Percentiles rank a stretch among this genome's conserved stretches.
phyloP scores from a whole-genome alignment of 176 grass and related monocot species.

The Lolium multiflorum region DNA sequence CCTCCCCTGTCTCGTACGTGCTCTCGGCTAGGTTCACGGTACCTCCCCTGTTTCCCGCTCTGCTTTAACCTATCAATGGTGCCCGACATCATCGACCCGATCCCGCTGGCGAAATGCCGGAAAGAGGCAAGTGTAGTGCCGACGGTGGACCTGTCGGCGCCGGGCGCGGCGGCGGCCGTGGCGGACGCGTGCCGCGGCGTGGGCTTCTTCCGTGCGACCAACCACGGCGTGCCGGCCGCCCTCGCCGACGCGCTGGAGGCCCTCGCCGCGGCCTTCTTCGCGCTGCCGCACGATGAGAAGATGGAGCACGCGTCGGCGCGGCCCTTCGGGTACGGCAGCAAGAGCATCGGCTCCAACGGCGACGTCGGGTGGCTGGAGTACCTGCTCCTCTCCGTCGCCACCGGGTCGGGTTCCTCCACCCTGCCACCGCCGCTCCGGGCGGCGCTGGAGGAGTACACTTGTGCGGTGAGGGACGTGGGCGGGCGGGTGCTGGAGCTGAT shows the following conservation, averaged over 20 bases:
- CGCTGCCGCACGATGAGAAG: slow-evolving; percentile 62
- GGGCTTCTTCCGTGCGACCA: slow-evolving; percentile 78
- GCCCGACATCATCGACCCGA: slow-evolving; percentile 36
- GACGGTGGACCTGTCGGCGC: slow-evolving; percentile 48
- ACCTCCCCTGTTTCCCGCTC: too few relatives aligned
- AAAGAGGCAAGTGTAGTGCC: not conserved
- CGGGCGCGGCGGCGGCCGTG: slow-evolving; percentile 43
- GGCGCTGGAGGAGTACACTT: slow-evolving; percentile 69
- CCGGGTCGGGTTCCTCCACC: not conserved
- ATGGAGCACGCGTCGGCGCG: slow-evolving; percentile 36
- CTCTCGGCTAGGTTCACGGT: too few relatives aligned
- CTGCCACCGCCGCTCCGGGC: slow-evolving; percentile 38
- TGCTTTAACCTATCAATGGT: slow-evolving; percentile 13
- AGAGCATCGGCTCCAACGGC: slow-evolving; percentile 76
- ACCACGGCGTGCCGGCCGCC: slow-evolving; percentile 64
- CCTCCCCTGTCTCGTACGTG: too few relatives aligned
- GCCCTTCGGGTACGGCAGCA: slow-evolving; percentile 75
- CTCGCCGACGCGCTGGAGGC: slow-evolving; percentile 58
- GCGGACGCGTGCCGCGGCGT: slow-evolving; percentile 62
- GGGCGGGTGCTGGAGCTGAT: slow-evolving; percentile 70
- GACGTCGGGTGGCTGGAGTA: slow-evolving; percentile 93
- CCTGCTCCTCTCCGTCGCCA: slow-evolving; percentile 56
- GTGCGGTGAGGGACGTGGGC: slow-evolving; percentile 50
- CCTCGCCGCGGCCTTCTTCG: slow-evolving; percentile 67
- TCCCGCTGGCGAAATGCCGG: slow-evolving; percentile 27